phyloP scores from a whole-genome alignment of 2,329 filamentous ascomycete species.

The Fusarium burgessii region DNA sequence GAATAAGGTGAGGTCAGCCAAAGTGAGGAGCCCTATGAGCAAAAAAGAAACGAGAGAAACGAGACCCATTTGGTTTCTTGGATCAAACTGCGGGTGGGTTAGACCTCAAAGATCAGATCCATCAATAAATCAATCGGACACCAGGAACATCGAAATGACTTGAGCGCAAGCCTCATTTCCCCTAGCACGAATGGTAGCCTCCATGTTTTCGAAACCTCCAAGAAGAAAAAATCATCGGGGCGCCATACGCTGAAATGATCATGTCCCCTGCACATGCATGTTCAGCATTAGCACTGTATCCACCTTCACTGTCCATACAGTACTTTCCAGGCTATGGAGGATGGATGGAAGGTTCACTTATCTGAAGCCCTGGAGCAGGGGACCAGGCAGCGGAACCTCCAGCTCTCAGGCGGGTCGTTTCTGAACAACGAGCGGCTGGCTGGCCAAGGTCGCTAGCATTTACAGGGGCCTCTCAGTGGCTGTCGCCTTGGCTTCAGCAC shows the following conservation, averaged over 20 bases:
- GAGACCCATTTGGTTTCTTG: neutral
- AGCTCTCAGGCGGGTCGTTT: conserved; percentile 4
- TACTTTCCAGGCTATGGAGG: neutral
- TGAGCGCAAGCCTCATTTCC: conserved; percentile 16
- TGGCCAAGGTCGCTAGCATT: neutral
- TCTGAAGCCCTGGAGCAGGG: conserved; percentile 9
- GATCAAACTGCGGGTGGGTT: neutral
- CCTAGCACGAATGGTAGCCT: conserved; percentile 5
- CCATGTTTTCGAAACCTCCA: conserved; percentile 23
- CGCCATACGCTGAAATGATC: conserved; percentile 14
- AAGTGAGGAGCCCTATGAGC: neutral
- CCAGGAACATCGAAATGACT: conserved; percentile 21
- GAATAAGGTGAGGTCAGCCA: neutral
- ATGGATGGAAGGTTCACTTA: neutral
- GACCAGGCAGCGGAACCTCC: neutral
- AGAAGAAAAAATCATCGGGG: conserved; percentile 2
- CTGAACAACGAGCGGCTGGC: conserved; percentile 15
- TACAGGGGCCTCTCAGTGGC: conserved; percentile 14
- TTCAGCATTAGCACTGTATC: conserved; percentile 5
- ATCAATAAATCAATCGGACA: conserved; percentile 9
- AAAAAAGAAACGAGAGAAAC: neutral
- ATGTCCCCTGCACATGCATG: conserved; percentile 22
- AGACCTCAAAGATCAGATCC: neutral
- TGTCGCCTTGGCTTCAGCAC: neutral
- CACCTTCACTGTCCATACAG: neutral